These are phyloP conservation scores for Phylloporus gajari DNA, from an alignment of 1,284 basidiomycete genomes.

Conservation along the genomic window DNA sequence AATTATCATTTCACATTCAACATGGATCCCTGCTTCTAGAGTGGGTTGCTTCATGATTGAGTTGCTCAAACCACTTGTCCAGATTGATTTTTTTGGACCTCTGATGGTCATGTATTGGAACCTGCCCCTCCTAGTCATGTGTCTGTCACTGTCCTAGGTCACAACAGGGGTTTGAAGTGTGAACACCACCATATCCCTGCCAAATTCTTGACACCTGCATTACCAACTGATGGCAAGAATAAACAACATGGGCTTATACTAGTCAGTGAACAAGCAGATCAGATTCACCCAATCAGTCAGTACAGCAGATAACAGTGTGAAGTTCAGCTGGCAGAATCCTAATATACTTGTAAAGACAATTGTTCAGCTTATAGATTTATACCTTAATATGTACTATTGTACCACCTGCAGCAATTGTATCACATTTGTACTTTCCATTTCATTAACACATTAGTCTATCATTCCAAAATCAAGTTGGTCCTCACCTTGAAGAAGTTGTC, in stretches of 20 bases:
- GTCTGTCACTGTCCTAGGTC: background rate
- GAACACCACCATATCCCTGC: background rate
- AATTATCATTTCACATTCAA: slow-evolving; percentile 7
- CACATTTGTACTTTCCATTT: too few relatives aligned
- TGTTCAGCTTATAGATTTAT: background rate
- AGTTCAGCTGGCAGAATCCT: background rate
- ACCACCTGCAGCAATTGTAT: too few relatives aligned
- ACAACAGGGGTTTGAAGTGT: background rate
- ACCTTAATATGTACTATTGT: too few relatives aligned
- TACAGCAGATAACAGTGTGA: background rate
- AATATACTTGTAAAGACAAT: background rate
- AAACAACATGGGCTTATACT: background rate
- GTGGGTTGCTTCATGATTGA: background rate
- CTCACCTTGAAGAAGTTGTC: too few relatives aligned
- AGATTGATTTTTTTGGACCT: slow-evolving; percentile 4
- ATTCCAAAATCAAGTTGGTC: too few relatives aligned
- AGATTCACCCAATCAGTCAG: background rate
- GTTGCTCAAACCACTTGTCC: slow-evolving; percentile 6
- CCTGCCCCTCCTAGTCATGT: background rate
- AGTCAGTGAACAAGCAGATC: background rate
- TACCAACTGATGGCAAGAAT: background rate
- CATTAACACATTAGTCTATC: too few relatives aligned
- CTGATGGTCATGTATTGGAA: background rate
- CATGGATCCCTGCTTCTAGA: background rate
- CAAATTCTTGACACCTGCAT: background rate